These are phyloP conservation scores for Cucurbita moschata DNA, from an alignment of 306 rosid species.

Conservation along the genomic window DNA sequence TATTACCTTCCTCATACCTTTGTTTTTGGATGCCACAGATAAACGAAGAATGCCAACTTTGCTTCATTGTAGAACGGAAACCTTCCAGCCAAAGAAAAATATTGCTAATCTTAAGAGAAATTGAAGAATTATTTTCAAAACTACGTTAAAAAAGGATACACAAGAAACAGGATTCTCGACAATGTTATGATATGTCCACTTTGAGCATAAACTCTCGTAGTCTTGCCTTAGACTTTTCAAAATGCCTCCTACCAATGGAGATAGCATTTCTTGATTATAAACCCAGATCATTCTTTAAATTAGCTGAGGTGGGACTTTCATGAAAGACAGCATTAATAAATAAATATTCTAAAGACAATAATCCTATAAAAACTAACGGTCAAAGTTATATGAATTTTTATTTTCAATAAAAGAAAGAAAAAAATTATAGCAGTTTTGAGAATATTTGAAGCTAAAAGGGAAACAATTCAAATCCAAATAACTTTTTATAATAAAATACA, in stretches of 20 bases:
- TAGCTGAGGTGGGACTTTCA: no score
- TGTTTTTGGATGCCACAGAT: slow-evolving; percentile 77
- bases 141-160: not conserved
- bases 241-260: no score
- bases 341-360: no score
- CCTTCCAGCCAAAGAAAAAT: slow-evolving; percentile 30
- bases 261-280: no score
- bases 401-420: not conserved
- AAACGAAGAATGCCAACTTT: slow-evolving; percentile 70
- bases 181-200: no score
- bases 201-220: no score
- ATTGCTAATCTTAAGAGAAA: not conserved
- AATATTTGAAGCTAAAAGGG: not conserved
- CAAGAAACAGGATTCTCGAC: no score
- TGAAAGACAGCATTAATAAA: not conserved
- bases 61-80: slow-evolving; percentile 87
- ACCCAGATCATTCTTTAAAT: no score
- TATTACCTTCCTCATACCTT: slow-evolving; percentile 28
- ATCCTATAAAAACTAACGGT: no score
- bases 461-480: not conserved
- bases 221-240: no score
- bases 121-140: not conserved
- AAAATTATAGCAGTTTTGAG: no score
- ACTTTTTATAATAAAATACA: not conserved
- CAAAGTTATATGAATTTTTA: no score